Evolutionary conservation across 179 eudicot species (phyloP).

Genomic region (Amaranthus tricolor): DNA sequence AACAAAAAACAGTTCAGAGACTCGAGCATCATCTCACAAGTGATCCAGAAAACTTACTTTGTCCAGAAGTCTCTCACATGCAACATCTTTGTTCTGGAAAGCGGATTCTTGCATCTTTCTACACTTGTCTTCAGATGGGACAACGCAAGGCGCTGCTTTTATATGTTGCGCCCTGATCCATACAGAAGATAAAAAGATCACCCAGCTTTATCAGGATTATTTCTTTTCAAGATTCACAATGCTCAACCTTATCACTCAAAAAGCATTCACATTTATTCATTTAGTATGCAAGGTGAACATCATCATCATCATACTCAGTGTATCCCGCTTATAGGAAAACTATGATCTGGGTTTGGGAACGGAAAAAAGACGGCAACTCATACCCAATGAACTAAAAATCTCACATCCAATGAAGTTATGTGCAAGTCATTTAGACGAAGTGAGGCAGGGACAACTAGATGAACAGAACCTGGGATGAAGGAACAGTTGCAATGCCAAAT

Average conservation of each 20-base stretch:
- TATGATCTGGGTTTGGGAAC: too few relatives aligned
- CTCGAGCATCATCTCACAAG: not conserved
- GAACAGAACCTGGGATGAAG: not conserved
- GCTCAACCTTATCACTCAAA: not conserved
- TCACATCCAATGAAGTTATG: not conserved
- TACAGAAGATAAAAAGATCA: slow-evolving; percentile 2
- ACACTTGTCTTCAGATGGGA: slow-evolving; percentile 49
- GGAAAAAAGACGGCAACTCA: too few relatives aligned
- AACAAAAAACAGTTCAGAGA: not conserved
- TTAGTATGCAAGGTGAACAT: not conserved
- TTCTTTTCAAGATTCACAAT: not conserved
- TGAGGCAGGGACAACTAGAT: not conserved
- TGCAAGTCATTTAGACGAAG: not conserved
- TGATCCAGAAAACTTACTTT: slow-evolving; percentile 41
- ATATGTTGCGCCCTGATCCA: slow-evolving; percentile 82
- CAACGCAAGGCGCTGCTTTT: slow-evolving; percentile 48
- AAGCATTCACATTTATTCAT: not conserved
- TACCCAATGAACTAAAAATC: too few relatives aligned
- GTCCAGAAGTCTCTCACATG: slow-evolving; percentile 50
- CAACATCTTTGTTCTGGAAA: slow-evolving; percentile 36
- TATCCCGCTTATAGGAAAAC: too few relatives aligned
- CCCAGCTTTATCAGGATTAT: not conserved
- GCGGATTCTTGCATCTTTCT: slow-evolving; percentile 31
- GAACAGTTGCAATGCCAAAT: not conserved
- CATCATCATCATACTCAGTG: too few relatives aligned